Evolutionary conservation across 2,329 filamentous ascomycete genomes (phyloP), one percentile per base, ranked within the genome.

Genomic region (Biscogniauxia mediterranea): DNA sequence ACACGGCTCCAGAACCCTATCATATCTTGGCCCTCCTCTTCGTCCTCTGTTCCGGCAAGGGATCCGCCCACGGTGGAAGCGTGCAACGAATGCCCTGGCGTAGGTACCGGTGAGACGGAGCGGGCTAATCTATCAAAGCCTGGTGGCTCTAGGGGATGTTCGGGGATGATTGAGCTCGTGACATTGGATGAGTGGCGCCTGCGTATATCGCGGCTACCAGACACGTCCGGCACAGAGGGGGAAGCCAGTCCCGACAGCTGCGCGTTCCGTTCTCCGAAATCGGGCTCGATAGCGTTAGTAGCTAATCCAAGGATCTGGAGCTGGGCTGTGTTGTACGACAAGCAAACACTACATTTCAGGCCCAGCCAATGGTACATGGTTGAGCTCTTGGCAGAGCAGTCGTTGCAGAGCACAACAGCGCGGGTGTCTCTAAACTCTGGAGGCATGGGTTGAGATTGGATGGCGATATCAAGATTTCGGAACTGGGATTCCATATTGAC

Each of bases 401-500:
- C 95, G 74, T 99, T 98, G 77, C 95, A 99, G 64, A 93, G 86
- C 55, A 98, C 86, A 65, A 93, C 85, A 15, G 93, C 94, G 64
- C 88, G 88, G 5, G 91, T 93, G 69, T 92, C 87, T 63, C 80
- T 83, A 70, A 93, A 96, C 65, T 96, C 91, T 5, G 83, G 78
- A 0, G 95, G 95, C 93, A 99, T 98, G 1, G 95, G 95, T 73
- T 99, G 95, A 52, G 84, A 84, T 66, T 90, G 85, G 62, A 99
- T 97, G 55, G 92, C 89, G 57, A 93, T 86, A 70, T 97, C 94
- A 38, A 98, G 79, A 68, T 95, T 95, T 55, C 92, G 88, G 79
- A 98, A 99, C 69, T 96, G 91, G 46, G 91, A 86, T 72, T 97
- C 94, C 94, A 99, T 99, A 73, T 98, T 98, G 67, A 92, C 87